A percentile compares a stretch with the other conserved stretches of the same genome.
These are phyloP conservation scores for Coffea eugenioides DNA, from an alignment of 257 asterid species.

Conservation along the genomic window DNA sequence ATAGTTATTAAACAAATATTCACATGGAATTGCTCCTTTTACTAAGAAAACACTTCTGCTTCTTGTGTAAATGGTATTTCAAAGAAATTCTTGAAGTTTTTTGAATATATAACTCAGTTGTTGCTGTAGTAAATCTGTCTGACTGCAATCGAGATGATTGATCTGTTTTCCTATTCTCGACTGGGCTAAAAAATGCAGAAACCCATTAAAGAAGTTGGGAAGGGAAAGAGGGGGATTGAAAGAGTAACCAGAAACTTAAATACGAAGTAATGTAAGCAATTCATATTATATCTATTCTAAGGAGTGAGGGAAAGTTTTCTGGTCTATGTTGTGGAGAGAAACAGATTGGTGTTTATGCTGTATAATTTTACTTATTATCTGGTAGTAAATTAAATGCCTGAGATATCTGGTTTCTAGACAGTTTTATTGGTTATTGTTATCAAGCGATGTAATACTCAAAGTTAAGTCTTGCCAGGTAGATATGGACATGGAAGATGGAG, in stretches of 20 bases:
- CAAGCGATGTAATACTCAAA: background rate
- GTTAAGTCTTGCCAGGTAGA: slow-evolving; percentile 61
- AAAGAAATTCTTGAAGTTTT: background rate
- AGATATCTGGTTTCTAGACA: slow-evolving; percentile 1
- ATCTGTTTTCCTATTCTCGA: background rate
- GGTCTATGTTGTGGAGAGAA: background rate
- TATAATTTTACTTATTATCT: background rate
- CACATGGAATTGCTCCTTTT: background rate
- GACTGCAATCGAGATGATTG: background rate
- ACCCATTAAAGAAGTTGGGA: background rate
- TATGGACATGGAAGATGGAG: slow-evolving; percentile 90
- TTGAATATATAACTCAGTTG: background rate
- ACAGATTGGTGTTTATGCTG: background rate
- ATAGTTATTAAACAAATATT: background rate
- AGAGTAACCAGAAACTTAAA: background rate
- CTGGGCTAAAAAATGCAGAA: background rate
- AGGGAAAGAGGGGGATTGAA: background rate
- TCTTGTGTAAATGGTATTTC: background rate
- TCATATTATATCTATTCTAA: background rate
- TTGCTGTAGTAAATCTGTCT: background rate
- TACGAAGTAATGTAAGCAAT: background rate
- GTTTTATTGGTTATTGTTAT: background rate
- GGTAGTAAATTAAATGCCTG: background rate
- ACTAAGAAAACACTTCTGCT: background rate
- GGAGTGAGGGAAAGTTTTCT: background rate